Percentiles rank a stretch among this genome's conserved stretches.
These are phyloP conservation scores for Crithidia bombi DNA, from an alignment of 208 protist species.

Conservation along the genomic window DNA sequence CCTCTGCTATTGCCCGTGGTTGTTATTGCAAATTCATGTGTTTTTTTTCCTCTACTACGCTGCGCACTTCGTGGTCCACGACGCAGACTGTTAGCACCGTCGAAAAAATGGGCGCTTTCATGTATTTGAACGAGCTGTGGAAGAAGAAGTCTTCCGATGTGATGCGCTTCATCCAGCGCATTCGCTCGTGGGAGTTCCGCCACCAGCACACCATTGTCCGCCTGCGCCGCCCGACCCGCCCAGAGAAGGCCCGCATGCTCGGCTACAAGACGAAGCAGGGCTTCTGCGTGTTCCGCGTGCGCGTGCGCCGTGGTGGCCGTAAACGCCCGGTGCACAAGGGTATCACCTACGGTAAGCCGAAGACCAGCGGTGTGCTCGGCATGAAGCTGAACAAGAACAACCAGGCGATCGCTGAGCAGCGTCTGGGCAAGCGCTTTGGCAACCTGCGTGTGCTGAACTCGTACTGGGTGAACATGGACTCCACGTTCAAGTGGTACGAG, in stretches of 20 bases:
- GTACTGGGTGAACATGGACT: constrained; percentile 99
- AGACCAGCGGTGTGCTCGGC: constrained; percentile 96
- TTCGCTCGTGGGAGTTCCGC: constrained; percentile 99
- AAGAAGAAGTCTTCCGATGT: constrained; percentile 99
- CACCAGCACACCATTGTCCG: constrained; percentile 94
- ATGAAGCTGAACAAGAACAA: constrained; percentile 97
- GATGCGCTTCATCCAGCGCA: constrained; percentile 98
- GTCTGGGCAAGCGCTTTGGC: constrained; percentile 95
- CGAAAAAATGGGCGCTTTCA: constrained; percentile 99
- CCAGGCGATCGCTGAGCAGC: constrained; percentile 97
- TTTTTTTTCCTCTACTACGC: background rate
- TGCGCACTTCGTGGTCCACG: background rate
- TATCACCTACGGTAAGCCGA: constrained; percentile 99
- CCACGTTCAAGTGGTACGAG: constrained; percentile 98
- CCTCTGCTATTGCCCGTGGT: too few relatives aligned
- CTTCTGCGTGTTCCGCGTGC: constrained; percentile 99
- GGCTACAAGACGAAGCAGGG: constrained; percentile 99
- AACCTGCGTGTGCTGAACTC: constrained; percentile 99
- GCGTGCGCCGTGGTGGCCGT: constrained; percentile 98
- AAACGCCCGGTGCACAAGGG: constrained; percentile 97
- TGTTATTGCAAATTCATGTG: background rate
- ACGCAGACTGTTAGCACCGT: constrained; percentile 9
- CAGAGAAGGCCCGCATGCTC: constrained; percentile 99
- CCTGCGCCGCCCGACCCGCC: constrained; percentile 96
- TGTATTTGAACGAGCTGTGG: constrained; percentile 99